Conservation (phyloP, 176 grass and related monocot species). For the Olyra latifolia region DNA sequence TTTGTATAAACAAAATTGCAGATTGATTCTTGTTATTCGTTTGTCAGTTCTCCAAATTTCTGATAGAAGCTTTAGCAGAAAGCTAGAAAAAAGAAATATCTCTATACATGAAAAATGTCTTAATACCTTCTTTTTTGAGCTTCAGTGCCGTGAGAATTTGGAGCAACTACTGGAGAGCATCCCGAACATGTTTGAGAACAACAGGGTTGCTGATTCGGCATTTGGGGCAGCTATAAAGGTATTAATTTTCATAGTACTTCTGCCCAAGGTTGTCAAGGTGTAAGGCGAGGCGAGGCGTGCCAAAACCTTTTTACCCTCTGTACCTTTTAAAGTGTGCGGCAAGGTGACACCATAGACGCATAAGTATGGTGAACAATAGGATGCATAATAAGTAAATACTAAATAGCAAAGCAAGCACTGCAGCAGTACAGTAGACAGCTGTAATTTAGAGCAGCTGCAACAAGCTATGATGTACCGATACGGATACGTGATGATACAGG, state of each 20-base stretch:
- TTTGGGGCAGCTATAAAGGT: constrained; percentile 93
- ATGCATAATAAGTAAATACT: too few relatives aligned
- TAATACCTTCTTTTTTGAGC: constrained; percentile 33
- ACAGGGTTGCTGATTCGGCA: constrained; percentile 73
- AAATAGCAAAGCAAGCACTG: too few relatives aligned
- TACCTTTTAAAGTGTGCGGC: too few relatives aligned
- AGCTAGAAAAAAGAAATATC: constrained; percentile 19
- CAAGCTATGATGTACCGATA: too few relatives aligned
- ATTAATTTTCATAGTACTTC: constrained; percentile 31
- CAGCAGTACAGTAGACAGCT: too few relatives aligned
- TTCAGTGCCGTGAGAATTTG: constrained; percentile 78
- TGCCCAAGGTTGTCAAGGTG: not conserved
- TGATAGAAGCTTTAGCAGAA: constrained; percentile 19
- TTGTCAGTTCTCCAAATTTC: constrained; percentile 10
- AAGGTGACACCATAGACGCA: too few relatives aligned
- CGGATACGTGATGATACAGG: too few relatives aligned
- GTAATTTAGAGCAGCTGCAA: too few relatives aligned
- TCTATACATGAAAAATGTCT: constrained; percentile 19
- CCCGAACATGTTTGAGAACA: constrained; percentile 76
- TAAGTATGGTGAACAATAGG: too few relatives aligned
- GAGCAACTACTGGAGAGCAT: constrained; percentile 80
- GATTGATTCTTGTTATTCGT: constrained; percentile 2
- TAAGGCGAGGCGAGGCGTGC: too few relatives aligned
- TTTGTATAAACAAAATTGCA: constrained; percentile 38
- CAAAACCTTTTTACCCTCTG: too few relatives aligned